Base-by-base conservation (phyloP, 2,329 filamentous ascomycete genomes). In the Polytolypa hystricis region DNA sequence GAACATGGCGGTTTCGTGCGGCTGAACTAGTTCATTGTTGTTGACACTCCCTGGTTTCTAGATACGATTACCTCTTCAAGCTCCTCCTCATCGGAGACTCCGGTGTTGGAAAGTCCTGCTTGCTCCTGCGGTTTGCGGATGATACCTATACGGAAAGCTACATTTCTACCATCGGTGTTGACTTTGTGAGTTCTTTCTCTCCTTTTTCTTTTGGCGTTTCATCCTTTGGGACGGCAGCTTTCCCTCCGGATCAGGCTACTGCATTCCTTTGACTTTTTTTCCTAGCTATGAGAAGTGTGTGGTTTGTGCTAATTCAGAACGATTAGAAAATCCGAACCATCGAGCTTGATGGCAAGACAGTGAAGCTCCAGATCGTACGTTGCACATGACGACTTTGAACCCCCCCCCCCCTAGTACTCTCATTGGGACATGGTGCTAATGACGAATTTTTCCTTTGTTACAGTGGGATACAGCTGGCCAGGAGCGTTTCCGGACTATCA, bases 61-160 rank as follows among this genome's bases (percentile, higher is more conserved):
- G 91, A 91, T 98, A 98, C 83, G 91, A 98, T 66, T 98, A 98
- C 67, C 86, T 98, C 60, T 98, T 98, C 80, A 98, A 98, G 80
- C 86, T 98, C 51, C 84, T 98, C 67, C 89, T 98, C 73, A 98
- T 98, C 79, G 91, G 91, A 68, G 91, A 98, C 66, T 98, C 91
- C 65, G 91, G 91, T 79, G 91, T 98, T 59, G 91, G 91, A 81
- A 98, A 98, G 81, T 98, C 91, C 60, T 98, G 91, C 70, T 66
- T 98, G 70, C 75, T 98, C 52, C 74, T 98, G 61, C 86, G 91
- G 71, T 98, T 98, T 61, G 91, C 91, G 60, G 91, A 95, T 62
- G 87, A 95, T 60, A 96, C 91, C 65, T 98, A 96, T 73, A 98
- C 91, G 44, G 91, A 96, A 72, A 93, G 84, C 64, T 98, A 96